Evolutionary conservation across 768 basidiomycete species (phyloP), one percentile per base, ranked within the genome.

Genomic region (Tricholoma sp.): DNA sequence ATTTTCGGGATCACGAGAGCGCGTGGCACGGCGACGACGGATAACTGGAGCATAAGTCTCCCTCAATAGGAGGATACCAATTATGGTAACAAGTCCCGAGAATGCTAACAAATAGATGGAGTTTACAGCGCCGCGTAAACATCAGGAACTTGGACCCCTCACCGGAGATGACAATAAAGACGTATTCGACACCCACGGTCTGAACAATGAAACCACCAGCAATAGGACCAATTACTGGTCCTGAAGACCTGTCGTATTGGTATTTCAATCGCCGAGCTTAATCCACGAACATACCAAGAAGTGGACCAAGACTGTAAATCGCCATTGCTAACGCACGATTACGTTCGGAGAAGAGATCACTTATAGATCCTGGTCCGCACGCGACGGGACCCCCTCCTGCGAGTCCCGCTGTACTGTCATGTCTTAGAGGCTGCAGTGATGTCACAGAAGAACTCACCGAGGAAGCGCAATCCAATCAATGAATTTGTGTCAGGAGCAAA

Each of bases 41-140:
- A 91, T 78, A 32, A 89, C 73, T 1, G 91, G 91, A 0, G 78
- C 84, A 64, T 91, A 92, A 0, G 91, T 89, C 68, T 92, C 90
- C 31, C 74, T 74, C 16, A 88, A 70, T 32, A 88, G 66, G 8
- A 86, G 83, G 22, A 89, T 77, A 8, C 80, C 85, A 5, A 85
- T 50, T 0, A 73, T 35, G 3, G 80, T 66, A 5, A 76, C 71
- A 22, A 79, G 34, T 29, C 21, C 71, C 80, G 54, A 75, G 78
- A 18, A 81, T 49, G 45, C 62, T 78, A 24, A 29, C 3, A 49
- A 49, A 24, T 11, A 16, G 8, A 27, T 12, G 12, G 24, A 12
- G 8, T 35, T 3, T 52, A 52, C 21, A 14, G 4, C 31, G 34
- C 19, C 24, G 11, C 7, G 10, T 4, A n/a, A n/a, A n/a, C n/a